Evolutionary conservation across 768 basidiomycete species (phyloP).

Genomic region (Pisolithus sp.): DNA sequence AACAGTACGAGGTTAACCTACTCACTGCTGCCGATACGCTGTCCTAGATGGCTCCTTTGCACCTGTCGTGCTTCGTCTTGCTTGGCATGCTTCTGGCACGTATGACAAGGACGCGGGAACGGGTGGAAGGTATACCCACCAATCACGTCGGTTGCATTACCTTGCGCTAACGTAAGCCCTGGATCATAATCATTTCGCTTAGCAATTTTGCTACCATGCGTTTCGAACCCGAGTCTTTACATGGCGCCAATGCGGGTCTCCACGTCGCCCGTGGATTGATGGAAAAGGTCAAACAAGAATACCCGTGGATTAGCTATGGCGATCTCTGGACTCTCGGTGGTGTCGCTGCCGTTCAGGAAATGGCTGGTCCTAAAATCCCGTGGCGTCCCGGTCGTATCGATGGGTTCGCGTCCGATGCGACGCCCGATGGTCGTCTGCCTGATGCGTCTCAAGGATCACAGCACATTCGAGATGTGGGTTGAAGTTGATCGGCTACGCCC

Average conservation of each 20-base stretch:
- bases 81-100: slow-evolving; percentile 93
- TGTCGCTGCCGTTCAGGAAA: slow-evolving; percentile 88
- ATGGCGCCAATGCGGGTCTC: slow-evolving; percentile 81
- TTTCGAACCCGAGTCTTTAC: slow-evolving; percentile 81
- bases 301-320: slow-evolving; percentile 92
- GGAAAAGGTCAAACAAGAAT: slow-evolving; percentile 83
- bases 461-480: slow-evolving; percentile 71
- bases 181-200: neutral
- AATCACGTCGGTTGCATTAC: neutral
- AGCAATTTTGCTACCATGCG: slow-evolving; percentile 99
- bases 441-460: slow-evolving; percentile 79
- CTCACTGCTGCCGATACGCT: slow-evolving; percentile 2
- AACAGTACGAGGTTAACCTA: neutral
- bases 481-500: neutral
- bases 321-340: slow-evolving; percentile 97
- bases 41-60: slow-evolving; percentile 77
- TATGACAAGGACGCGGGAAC: slow-evolving; percentile 75
- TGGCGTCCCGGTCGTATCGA: slow-evolving; percentile 95
- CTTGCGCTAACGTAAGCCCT: slow-evolving; percentile 8
- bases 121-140: slow-evolving; percentile 62
- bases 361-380: slow-evolving; percentile 86
- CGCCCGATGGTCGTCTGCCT: slow-evolving; percentile 86
- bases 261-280: slow-evolving; percentile 74
- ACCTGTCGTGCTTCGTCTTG: slow-evolving; percentile 82
- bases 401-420: slow-evolving; percentile 65